Evolutionary conservation across 495 filamentous ascomycete species (phyloP).

Genomic region (Tuber umbilicatum): DNA sequence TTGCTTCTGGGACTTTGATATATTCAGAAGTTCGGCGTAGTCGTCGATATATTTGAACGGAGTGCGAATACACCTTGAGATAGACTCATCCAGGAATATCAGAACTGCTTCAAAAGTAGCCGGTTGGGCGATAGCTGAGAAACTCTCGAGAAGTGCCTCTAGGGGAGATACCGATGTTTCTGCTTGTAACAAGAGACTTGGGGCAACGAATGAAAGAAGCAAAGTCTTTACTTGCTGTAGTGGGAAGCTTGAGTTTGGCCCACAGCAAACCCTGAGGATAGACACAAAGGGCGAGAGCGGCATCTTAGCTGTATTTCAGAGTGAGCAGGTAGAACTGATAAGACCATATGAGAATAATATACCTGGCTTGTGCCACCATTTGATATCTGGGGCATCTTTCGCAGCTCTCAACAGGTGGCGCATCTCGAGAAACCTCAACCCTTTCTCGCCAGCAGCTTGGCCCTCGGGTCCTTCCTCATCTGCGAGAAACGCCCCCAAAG

Average conservation of each 20-base stretch:
- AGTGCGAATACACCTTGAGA: constrained; percentile 30
- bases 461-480: constrained; percentile 7
- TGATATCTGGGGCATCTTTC: constrained; percentile 34
- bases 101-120: constrained; percentile 21
- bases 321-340: not conserved
- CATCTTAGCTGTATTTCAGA: constrained; percentile 22
- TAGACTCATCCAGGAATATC: constrained; percentile 33
- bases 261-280: constrained; percentile 37
- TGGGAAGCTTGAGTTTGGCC: constrained; percentile 21
- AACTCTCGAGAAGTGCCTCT: constrained; percentile 39
- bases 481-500: constrained; percentile 26
- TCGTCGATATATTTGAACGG: constrained; percentile 42
- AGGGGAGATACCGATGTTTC: constrained; percentile 31
- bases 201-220: constrained; percentile 35
- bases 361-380: constrained; percentile 42
- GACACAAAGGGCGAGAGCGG: constrained; percentile 37
- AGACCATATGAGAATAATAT: constrained; percentile 6
- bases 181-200: constrained; percentile 37
- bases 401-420: constrained; percentile 37
- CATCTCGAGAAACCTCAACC: constrained; percentile 35
- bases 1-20: constrained; percentile 5
- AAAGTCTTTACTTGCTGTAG: constrained; percentile 31
- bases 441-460: constrained; percentile 16
- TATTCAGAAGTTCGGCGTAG: constrained; percentile 27
- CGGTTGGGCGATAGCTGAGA: constrained; percentile 26